Evolutionary conservation across 2,329 filamentous ascomycete species (phyloP), one percentile per base, ranked within the genome.

Genomic region (Trichoderma lentiforme): DNA sequence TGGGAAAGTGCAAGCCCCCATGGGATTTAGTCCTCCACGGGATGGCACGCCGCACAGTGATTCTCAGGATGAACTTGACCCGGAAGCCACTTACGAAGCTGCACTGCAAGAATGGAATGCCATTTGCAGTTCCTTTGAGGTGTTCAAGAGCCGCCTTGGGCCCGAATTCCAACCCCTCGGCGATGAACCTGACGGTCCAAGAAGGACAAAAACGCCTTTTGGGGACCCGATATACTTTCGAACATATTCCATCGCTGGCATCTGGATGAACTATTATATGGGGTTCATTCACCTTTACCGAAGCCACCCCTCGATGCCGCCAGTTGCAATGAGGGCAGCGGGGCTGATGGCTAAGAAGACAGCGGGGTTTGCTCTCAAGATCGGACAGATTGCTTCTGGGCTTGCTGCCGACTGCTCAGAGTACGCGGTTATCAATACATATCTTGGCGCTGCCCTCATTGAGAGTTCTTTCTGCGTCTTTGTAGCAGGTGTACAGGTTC

Each of bases 261-360:
- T 98, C 26, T 97, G 94, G 93, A 90, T 93, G 78, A 92, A 95
- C 74, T 95, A 93, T 80, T 92, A 97, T 81, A 93, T 95, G 85
- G 91, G 91, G 0, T 86, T 94, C 61, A 95, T 98, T 71, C 87
- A 95, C 69, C 87, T 96, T n/a, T 86, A 95, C 72, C 88, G 96
- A 39, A 87, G 91, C 1, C 95, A 98, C 76, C 96, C 96, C 0
- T 89, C 88, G 28, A 98, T 98, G 94, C 95, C 95, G 0, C 94
- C 95, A 0, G 91, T 95, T 9, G 92, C 94, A 43, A 94, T 97
- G 89, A 89, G 94, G 76, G 94, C 96, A 3, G 94, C 94, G 0
- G 92, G 91, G 8, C 86, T 97, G 74, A 90, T 92, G 11, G 93
- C 94, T 0, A 84, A 84, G 15, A 88, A 92, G 64, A 98, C 95